A percentile compares a stretch with the other conserved stretches of the same genome.
Evolutionary conservation across 2,329 filamentous ascomycete species (phyloP).

Genomic region (Fusarium siculi): DNA sequence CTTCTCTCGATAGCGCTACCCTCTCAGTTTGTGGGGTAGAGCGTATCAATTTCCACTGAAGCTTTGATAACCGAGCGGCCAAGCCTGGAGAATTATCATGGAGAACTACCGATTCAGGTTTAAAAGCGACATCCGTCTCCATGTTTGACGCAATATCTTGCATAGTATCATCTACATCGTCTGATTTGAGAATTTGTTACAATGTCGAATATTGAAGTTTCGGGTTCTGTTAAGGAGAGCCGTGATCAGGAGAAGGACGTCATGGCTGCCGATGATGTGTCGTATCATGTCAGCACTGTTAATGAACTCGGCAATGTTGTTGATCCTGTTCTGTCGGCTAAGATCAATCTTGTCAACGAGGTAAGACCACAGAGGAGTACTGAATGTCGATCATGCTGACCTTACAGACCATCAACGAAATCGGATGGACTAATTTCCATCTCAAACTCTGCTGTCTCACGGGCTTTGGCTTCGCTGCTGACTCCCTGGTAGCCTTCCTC

Average conservation of each 20-base stretch:
- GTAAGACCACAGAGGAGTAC: fast-evolving
- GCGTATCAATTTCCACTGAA: not conserved
- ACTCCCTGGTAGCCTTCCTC: not conserved
- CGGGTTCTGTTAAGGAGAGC: not conserved
- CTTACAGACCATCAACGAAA: not conserved
- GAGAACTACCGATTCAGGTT: not conserved
- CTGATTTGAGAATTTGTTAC: not conserved
- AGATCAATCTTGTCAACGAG: conserved; percentile 3
- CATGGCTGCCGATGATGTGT: not conserved
- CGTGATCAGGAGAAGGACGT: not conserved
- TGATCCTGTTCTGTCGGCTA: not conserved
- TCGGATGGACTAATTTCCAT: not conserved
- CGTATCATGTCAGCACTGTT: not conserved
- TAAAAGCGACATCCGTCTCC: not conserved
- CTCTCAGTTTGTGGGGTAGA: not conserved
- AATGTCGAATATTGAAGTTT: not conserved
- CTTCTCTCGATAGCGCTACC: not conserved
- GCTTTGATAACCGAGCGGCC: not conserved
- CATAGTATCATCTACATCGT: not conserved
- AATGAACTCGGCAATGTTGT: not conserved
- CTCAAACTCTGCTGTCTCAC: not conserved
- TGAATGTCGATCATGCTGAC: not conserved
- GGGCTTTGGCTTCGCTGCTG: not conserved
- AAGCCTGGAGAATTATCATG: not conserved
- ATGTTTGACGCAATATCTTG: not conserved